These are phyloP conservation scores for Tardiomyces digboiensis DNA, from an alignment of 1,139 yeast genomes.

Conservation along the genomic window DNA sequence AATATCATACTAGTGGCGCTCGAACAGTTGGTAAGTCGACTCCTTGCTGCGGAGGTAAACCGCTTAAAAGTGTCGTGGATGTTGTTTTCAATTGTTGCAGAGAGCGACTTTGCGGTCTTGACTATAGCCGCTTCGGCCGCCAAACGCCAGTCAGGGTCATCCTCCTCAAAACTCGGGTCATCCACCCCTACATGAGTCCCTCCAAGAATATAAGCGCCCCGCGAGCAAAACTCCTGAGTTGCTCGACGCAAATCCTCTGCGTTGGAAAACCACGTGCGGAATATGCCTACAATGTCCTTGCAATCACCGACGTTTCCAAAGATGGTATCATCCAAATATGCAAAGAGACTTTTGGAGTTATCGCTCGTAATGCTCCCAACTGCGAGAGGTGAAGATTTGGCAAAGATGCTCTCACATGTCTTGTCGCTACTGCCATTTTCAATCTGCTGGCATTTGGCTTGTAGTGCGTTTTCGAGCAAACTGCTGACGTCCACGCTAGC, in stretches of 20 bases:
- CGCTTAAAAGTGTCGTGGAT: not conserved
- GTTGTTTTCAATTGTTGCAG: not conserved
- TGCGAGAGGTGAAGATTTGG: not conserved
- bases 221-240: not conserved
- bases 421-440: not conserved
- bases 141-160: not conserved
- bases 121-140: not conserved
- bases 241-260: not conserved
- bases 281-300: not conserved
- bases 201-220: not conserved
- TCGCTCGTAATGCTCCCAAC: not conserved
- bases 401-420: not conserved
- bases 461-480: not conserved
- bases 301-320: not conserved
- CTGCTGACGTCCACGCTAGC: not conserved
- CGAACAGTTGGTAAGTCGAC: not conserved
- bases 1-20: not conserved
- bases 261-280: not conserved
- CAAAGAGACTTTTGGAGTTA: not conserved
- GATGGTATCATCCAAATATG: not conserved
- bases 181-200: not conserved
- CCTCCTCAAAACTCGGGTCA: not conserved
- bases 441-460: not conserved
- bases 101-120: not conserved
- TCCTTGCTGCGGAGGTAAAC: not conserved